Evolutionary conservation across 2,329 filamentous ascomycete species (phyloP), one percentile per base, ranked within the genome.

Genomic region (Colletotrichum liriopes): DNA sequence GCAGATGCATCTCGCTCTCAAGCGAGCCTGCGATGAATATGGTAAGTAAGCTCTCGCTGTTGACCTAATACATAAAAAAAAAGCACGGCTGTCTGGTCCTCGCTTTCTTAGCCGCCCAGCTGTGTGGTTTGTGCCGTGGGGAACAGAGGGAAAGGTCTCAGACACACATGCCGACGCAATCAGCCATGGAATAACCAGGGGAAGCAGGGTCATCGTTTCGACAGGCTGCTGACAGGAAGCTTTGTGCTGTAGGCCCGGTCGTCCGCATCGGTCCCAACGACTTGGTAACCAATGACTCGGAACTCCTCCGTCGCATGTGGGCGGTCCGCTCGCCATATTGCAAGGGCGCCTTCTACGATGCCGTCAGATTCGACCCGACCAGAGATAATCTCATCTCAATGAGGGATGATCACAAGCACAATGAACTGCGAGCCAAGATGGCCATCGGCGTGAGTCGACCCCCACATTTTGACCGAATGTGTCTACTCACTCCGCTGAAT

Each of bases 351-450:
- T 55, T 80, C 76, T 86, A 86, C 76, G 82, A 85, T 74, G 84
- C 82, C 12, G 72, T 78, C 49, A 75, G 78, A 5, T 78, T 80
- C 55, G 77, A 80, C 49, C 78, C 79, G 16, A 75, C 75, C 47
- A 76, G 77, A 58, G 80, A 81, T 67, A 81, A 79, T 68, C 65
- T 81, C n/a, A 77, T 81, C 58, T 79, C 77, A 12, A 77, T 77
- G 74, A 75, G 77, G 45, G 78, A 81, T 64, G 79, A 81, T 58
- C 82, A 81, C 47, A 79, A 80, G 41, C 88, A 90, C 74, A 81
- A 77, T 18, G 75, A 78, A 63, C 76, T 85, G 62, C 81, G 83
- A n/a, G 81, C 82, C 61, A 86, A 88, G 75, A 84, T 89, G 81
- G 83, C 84, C 20, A 79, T 84, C 2, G 88, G 86, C 29, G 78